A percentile compares a stretch with the other conserved stretches of the same genome.
Conservation (phyloP, 2,329 filamentous ascomycete genomes). For the Rutstroemia sydowiana region DNA sequence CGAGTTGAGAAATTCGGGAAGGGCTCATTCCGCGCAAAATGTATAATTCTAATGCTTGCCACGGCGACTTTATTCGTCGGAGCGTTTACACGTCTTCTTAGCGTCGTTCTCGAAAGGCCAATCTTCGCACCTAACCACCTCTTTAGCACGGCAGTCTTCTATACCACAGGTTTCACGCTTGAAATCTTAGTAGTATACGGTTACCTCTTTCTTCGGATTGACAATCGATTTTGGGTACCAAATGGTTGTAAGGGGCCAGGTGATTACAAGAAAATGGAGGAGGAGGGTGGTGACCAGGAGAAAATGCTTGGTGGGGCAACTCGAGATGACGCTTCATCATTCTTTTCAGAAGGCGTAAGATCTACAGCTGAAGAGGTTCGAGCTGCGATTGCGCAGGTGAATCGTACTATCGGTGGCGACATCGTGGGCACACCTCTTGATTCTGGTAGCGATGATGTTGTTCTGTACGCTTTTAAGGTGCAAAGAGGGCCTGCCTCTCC, state of each 20-base stretch:
- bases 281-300: not conserved
- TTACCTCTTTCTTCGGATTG: conserved; percentile 61
- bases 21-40: conserved; percentile 58
- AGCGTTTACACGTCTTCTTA: conserved; percentile 47
- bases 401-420: not conserved
- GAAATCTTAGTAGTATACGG: conserved; percentile 63
- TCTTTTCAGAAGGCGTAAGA: not conserved
- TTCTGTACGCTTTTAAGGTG: not conserved
- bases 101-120: conserved; percentile 38
- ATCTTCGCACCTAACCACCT: conserved; percentile 7
- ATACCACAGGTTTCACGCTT: conserved; percentile 67
- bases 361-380: not conserved
- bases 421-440: not conserved
- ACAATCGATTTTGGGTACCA: conserved; percentile 67
- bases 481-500: not conserved
- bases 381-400: not conserved
- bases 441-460: not conserved
- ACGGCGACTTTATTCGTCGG: conserved; percentile 56
- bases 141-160: conserved; percentile 64
- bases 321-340: not conserved
- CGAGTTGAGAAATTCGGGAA: conserved; percentile 53
- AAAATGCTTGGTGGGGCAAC: not conserved
- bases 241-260: conserved; percentile 56
- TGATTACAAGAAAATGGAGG: conserved; percentile 25
- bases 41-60: conserved; percentile 52